phyloP scores from a whole-genome alignment of 768 basidiomycete species.

The Cyclocybe cylindracea region DNA sequence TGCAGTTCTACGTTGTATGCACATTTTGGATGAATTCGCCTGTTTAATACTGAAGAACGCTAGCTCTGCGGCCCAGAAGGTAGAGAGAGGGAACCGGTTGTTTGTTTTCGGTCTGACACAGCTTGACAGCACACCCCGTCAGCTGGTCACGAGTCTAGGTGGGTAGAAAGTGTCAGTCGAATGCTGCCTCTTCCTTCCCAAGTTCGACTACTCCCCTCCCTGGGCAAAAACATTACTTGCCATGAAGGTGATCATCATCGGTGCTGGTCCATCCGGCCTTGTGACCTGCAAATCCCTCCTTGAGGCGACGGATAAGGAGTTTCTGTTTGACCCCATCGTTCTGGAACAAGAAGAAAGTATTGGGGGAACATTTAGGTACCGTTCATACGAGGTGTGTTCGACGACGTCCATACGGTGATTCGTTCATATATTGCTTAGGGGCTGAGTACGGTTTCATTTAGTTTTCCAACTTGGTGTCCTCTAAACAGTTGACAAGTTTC shows the following conservation, averaged over 20 bases:
- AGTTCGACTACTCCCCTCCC: background rate
- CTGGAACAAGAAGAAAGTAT: slow-evolving; percentile 49
- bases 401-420: background rate
- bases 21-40: too few relatives aligned
- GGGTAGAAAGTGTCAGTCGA: background rate
- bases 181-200: background rate
- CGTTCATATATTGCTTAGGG: background rate
- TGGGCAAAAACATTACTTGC: background rate
- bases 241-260: slow-evolving; percentile 39
- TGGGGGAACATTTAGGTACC: slow-evolving; percentile 54
- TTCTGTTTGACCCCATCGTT: slow-evolving; percentile 49
- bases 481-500: slow-evolving; percentile 61
- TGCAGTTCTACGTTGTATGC: background rate
- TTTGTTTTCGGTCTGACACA: background rate
- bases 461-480: slow-evolving; percentile 54
- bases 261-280: slow-evolving; percentile 52
- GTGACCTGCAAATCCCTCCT: slow-evolving; percentile 50
- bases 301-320: slow-evolving; percentile 35
- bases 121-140: too few relatives aligned
- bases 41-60: too few relatives aligned
- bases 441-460: slow-evolving; percentile 14
- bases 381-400: slow-evolving; percentile 42
- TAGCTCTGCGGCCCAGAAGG: too few relatives aligned
- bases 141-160: background rate
- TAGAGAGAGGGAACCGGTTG: background rate